Base-by-base conservation (phyloP, 2,329 filamentous ascomycete species). In the Aspergillus hiratsukae region DNA sequence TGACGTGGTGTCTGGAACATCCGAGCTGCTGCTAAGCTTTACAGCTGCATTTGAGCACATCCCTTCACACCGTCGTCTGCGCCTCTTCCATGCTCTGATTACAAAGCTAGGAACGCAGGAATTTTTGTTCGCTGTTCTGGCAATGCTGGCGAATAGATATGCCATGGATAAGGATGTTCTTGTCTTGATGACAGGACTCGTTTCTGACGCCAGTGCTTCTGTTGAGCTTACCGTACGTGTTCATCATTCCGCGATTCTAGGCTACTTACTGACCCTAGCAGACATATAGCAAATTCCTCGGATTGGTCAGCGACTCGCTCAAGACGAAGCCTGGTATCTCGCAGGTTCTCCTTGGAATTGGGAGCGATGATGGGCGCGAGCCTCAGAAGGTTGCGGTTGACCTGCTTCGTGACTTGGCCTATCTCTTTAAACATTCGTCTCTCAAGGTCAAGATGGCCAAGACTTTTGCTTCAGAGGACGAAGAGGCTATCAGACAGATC, bases 11-110 rank as follows among this genome's bases (percentile, higher is more conserved):
- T 87, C 87, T 35, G 91, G 91, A 48, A 90, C 91, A 7, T 89
- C 91, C 1, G 91, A 96, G 66, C 83, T 99, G 49, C 81, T 99
- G n/a, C 82, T 95, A 45, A 97, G 92, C 77, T 99, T 99, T 70
- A 93, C 91, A 19, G 91, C 92, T 7, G 94, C 95, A 0, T 99
- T 95, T 72, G 92, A 97, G 71, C 94, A 99, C 70, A 92, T 99
- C 61, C 94, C 94, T 4, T 83, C 87, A 8, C 92, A 97, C 72
- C 84, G 94, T 56, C 86, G 91, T 62, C 84, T 90, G 29, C 86
- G 87, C 43, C 79, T 99, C 6, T 99, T 97, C 74, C 82, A 88
- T 53, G 90, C 93, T 51, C 80, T 99, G 19, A 86, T 94, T 23
- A 85, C 90, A 65, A 95, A 92, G 10, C 80, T 99, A 3, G 93